Conservation (phyloP, 2,329 filamentous ascomycete genomes). For the Venturia asperata region DNA sequence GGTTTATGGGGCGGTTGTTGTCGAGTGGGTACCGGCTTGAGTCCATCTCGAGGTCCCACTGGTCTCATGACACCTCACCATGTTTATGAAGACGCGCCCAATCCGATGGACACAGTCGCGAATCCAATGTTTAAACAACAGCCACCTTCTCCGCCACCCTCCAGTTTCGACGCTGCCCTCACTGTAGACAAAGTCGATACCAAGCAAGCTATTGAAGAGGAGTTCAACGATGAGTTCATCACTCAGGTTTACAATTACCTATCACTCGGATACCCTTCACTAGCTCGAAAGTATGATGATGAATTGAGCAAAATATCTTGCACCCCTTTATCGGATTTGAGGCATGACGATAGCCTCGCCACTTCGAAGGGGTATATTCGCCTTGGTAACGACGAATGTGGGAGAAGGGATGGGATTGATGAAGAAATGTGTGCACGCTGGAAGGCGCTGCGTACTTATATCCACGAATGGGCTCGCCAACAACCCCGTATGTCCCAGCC, state of each 20-base stretch:
- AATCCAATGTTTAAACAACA: conserved; percentile 23
- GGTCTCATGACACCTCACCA: conserved; percentile 45
- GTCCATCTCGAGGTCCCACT: conserved; percentile 36
- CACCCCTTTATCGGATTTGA: conserved; percentile 61
- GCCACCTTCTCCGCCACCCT: conserved; percentile 34
- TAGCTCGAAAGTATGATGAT: conserved; percentile 74
- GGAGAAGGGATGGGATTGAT: conserved; percentile 44
- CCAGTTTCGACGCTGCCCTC: conserved; percentile 34
- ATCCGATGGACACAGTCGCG: conserved; percentile 35
- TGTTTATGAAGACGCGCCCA: conserved; percentile 31
- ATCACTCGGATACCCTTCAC: conserved; percentile 81
- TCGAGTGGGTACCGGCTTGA: conserved; percentile 32
- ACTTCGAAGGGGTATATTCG: conserved; percentile 66
- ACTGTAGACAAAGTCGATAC: conserved; percentile 35
- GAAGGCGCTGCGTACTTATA: conserved; percentile 76
- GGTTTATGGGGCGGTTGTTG: conserved; percentile 77
- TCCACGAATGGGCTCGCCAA: conserved; percentile 83
- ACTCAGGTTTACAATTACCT: conserved; percentile 98
- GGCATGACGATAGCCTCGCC: conserved; percentile 60
- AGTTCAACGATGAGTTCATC: conserved; percentile 78
- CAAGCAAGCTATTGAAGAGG: conserved; percentile 37
- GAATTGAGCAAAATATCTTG: conserved; percentile 77
- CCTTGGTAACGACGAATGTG: conserved; percentile 40
- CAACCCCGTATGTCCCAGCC: conserved; percentile 59
- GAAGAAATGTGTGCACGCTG: conserved; percentile 61